Base-by-base conservation (phyloP, 495 filamentous ascomycete genomes). In the Bathelium albidoporum region DNA sequence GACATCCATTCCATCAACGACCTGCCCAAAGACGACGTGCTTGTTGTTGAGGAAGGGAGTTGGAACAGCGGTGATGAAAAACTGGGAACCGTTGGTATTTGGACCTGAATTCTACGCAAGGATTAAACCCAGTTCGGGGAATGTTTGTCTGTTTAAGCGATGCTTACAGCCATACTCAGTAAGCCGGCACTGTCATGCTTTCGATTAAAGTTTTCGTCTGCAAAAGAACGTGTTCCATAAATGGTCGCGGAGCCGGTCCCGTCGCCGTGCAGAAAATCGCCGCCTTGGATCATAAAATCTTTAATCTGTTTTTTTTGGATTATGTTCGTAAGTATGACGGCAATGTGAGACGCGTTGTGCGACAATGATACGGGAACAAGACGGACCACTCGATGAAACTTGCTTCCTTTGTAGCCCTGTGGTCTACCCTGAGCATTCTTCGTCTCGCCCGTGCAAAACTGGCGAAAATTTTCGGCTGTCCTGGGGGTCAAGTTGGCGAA, bases 221-320 rank as follows among this genome's bases (percentile, higher is more conserved):
- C 81, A 68, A 97, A 97, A n/a, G 81, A 79, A 64, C 87, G 84
- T 16, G 70, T 69, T 2, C 89, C 89, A 75, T 95, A 96, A 71
- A 96, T 96, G 60, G 82, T 87, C n/a, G 85, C 84, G 41, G 84
- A 89, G 2, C 94, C 94, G 1, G 88, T 95, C 14, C 95, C 95
- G 73, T 97, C 88, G 44, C 93, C 91, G 71, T 96, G 89, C 62
- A 97, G 74, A 76, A 98, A 97, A 75, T 98, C 95, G 59, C 95
- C 94, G 36, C 95, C 95, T 77, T 97, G 95, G 67, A 89, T 82
- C 92, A 98, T 97, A 75, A 97, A 97, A 67, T 91, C 88, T 77
- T 89, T 90, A 78, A 97, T 96, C 90, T 96, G 32, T 28, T 12
- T 18, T 52, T 55, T 55, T 16, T n/a, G 26, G 49, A 32, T 2